Evolutionary conservation across 495 filamentous ascomycete species (phyloP).

Genomic region (Lentithecium fluviatile): DNA sequence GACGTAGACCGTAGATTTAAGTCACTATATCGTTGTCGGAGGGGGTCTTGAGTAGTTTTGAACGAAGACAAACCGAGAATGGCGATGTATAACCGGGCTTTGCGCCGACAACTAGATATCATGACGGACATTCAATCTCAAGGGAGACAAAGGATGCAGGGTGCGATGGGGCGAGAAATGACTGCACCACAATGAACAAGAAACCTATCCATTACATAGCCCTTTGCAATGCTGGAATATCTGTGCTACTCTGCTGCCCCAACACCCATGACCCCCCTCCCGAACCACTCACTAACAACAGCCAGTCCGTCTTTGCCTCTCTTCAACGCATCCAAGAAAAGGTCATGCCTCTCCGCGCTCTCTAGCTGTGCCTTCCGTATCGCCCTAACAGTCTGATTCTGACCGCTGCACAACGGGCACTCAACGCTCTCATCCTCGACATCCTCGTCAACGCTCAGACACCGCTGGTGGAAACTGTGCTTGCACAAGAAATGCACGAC

Average conservation of each 20-base stretch:
- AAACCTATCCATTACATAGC: no score
- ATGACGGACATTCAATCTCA: no score
- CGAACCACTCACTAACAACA: conserved; percentile 91
- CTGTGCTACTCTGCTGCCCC: conserved; percentile 29
- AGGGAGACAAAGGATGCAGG: no score
- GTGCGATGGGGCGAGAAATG: no score
- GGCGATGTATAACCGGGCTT: no score
- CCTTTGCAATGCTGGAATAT: no score
- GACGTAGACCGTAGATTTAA: no score
- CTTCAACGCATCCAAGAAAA: conserved; percentile 78
- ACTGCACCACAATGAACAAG: no score
- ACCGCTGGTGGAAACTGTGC: conserved; percentile 91
- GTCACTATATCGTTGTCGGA: no score
- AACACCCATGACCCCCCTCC: conserved; percentile 78
- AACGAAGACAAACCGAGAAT: no score
- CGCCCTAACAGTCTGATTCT: conserved; percentile 82
- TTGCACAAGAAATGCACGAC: conserved; percentile 95
- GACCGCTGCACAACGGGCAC: conserved; percentile 78
- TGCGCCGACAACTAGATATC: no score
- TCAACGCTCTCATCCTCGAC: conserved; percentile 65
- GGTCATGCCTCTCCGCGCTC: conserved; percentile 80
- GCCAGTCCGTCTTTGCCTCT: conserved; percentile 82
- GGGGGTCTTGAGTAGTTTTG: no score
- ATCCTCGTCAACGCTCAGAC: conserved; percentile 53
- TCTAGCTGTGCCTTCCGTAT: conserved; percentile 86